Base-by-base conservation (phyloP, 1,284 basidiomycete species). In the Microbotryomycetes sp. region DNA sequence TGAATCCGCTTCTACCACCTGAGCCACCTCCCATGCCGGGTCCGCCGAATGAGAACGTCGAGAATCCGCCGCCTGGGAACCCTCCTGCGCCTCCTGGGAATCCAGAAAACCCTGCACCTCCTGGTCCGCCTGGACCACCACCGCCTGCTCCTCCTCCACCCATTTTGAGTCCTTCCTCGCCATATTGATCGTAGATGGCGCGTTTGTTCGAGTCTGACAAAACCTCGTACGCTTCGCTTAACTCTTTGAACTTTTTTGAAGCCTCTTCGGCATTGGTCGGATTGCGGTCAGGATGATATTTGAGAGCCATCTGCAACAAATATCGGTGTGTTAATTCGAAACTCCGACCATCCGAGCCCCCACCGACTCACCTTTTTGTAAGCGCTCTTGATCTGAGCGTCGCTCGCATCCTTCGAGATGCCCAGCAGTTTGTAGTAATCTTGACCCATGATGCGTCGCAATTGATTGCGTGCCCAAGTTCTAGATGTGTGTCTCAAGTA, bases 171-270 rank as follows among this genome's bases (percentile, higher is more conserved):
- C 94, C 94, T 68, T 97, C 94, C 76, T 97, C 94, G 32, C 94
- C 94, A 64, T 92, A 88, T 70, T 94, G 91, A 76, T 98, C 94
- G 71, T 96, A 98, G 29, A 97, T 78, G 0, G 89, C 80, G 52
- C 91, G 86, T 77, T 97, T 98, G 76, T 97, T 83, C 78, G 56
- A 59, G 52, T 67, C 63, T 57, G 84, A 89, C 56, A 97, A 83
- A 52, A 97, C 94, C 76, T 98, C 94, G 73, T 94, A 97, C 0
- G 94, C 94, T 80, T 98, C 94, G 26, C 89, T 62, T 49, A 88
- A 88, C 82, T 96, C 86, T 78, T 98, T 94, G 79, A 98, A 98
- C 78, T 90, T 96, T 73, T 84, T 83, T 9, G 85, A 86, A 0
- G 94, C 88, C 59, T 83, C 85, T 69, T 93, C 93, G 65, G 86